phyloP scores from a whole-genome alignment of 2,329 filamentous ascomycete species.

The Coniochaeta pulveracea region DNA sequence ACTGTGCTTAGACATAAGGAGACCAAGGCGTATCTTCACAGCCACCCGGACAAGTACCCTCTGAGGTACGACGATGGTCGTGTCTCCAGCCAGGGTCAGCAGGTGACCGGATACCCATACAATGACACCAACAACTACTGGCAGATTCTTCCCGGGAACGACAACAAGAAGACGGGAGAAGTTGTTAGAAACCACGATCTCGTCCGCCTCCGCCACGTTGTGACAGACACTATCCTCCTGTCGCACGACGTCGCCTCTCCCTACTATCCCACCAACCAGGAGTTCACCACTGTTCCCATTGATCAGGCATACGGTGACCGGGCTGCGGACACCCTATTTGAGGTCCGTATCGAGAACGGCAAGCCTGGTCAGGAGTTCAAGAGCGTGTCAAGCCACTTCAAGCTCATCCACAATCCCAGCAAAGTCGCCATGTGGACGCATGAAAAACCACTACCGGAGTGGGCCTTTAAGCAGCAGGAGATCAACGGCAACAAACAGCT shows the following conservation, averaged over 20 bases:
- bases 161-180: slow-evolving; percentile 46
- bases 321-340: slow-evolving; percentile 83
- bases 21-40: slow-evolving; percentile 92
- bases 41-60: slow-evolving; percentile 79
- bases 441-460: slow-evolving; percentile 87
- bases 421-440: slow-evolving; percentile 99
- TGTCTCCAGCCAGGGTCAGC: slow-evolving; percentile 94
- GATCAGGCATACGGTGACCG: slow-evolving; percentile 65
- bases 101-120: slow-evolving; percentile 95
- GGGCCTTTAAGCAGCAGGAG: slow-evolving; percentile 94
- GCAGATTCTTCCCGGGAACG: slow-evolving; percentile 70
- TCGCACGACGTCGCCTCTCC: slow-evolving; percentile 97
- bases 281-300: slow-evolving; percentile 74
- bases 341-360: slow-evolving; percentile 79
- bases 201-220: slow-evolving; percentile 75
- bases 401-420: slow-evolving; percentile 85
- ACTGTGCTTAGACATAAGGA: slow-evolving; percentile 93
- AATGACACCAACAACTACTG: slow-evolving; percentile 99
- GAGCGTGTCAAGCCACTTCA: slow-evolving; percentile 86
- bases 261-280: slow-evolving; percentile 94
- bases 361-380: slow-evolving; percentile 78
- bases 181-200: slow-evolving; percentile 74
- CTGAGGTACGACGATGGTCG: slow-evolving; percentile 94
- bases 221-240: slow-evolving; percentile 75
- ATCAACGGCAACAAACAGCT: slow-evolving; percentile 99